Percentiles rank a stretch among this genome's conserved stretches.
These are phyloP conservation scores for Blumeriella jaapii DNA, from an alignment of 2,329 filamentous ascomycete species.

Conservation along the genomic window DNA sequence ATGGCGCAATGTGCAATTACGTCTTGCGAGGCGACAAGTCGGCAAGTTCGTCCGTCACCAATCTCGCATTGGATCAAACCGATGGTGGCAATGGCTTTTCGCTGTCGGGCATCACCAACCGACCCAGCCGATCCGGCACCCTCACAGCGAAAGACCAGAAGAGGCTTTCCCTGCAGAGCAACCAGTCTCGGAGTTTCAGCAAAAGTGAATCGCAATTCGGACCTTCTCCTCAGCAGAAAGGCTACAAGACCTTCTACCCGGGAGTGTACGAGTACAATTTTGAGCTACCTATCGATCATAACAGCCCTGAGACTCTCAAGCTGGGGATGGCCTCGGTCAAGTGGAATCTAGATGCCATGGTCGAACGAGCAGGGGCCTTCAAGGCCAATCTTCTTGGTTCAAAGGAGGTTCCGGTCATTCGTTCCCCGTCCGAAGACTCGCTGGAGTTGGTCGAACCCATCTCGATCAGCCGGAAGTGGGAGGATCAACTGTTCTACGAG, in stretches of 20 bases:
- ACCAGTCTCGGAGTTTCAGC: constrained; percentile 56
- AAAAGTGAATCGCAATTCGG: constrained; percentile 47
- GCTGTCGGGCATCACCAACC: constrained; percentile 17
- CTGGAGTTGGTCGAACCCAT: constrained; percentile 64
- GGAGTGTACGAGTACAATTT: constrained; percentile 44
- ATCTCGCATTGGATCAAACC: constrained; percentile 7
- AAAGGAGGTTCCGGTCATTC: constrained; percentile 56
- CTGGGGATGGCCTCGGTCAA: constrained; percentile 59
- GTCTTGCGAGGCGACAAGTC: constrained; percentile 26
- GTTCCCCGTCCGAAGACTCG: constrained; percentile 58
- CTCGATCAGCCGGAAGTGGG: constrained; percentile 65
- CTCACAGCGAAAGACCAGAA: constrained; percentile 30
- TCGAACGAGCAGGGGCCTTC: constrained; percentile 61
- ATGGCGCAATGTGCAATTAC: constrained; percentile 52
- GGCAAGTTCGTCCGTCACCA: constrained; percentile 21
- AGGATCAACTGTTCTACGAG: constrained; percentile 65
- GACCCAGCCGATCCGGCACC: constrained; percentile 21
- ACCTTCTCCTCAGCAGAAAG: constrained; percentile 48
- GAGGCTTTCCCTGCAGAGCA: constrained; percentile 50
- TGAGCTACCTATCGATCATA: constrained; percentile 72
- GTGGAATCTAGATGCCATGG: constrained; percentile 56
- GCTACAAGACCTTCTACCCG: constrained; percentile 55
- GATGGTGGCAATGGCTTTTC: constrained; percentile 13
- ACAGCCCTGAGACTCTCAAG: constrained; percentile 59
- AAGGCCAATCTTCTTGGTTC: constrained; percentile 54